Base-by-base conservation (phyloP, 768 basidiomycete species). In the Coprinellus micaceus region DNA sequence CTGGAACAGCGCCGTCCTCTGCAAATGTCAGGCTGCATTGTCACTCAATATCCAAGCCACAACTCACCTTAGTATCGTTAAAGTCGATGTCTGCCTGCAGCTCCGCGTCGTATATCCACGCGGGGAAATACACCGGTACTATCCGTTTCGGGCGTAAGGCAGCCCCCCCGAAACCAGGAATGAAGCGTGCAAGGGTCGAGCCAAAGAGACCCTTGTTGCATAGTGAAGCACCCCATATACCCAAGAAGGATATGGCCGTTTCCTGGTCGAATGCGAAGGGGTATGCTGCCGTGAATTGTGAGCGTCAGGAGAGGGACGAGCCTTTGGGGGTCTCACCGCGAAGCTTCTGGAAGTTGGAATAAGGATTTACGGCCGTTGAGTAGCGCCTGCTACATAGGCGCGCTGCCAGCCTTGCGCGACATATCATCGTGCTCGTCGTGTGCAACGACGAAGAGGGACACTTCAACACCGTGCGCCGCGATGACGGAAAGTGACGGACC, bases 31-130 rank as follows among this genome's bases (percentile, higher is more conserved):
- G n/a, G n/a, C n/a, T n/a, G n/a, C n/a, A n/a, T n/a, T n/a, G n/a
- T n/a, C n/a, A n/a, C n/a, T n/a, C n/a, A n/a, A n/a, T n/a, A n/a
- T n/a, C n/a, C n/a, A n/a, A n/a, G n/a, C n/a, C n/a, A n/a, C n/a
- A n/a, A n/a, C 73, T 52, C 52, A 73, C 68, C 58, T 73, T 67
- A 26, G 60, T 57, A 21, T 52, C 66, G 29, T 65, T 60, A 21
- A 65, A 46, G 50, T 64, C 53, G 59, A 67, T 70, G 60, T 70
- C 70, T 10, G 69, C 76, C 60, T 78, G 69, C 17, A 82, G 61
- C 64, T 84, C 80, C 9, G 75, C 81, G 60, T 82, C 81, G 28
- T 86, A 67, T 28, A 83, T 71, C 86, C 86, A 88, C 11, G 74
- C 77, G 3, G 86, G 86, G 51, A 84, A 80, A 63, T 86, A 88